A percentile compares a stretch with the other conserved stretches of the same genome.
Conservation (phyloP, 1,284 basidiomycete genomes). For the Boletus albobrunnescens region DNA sequence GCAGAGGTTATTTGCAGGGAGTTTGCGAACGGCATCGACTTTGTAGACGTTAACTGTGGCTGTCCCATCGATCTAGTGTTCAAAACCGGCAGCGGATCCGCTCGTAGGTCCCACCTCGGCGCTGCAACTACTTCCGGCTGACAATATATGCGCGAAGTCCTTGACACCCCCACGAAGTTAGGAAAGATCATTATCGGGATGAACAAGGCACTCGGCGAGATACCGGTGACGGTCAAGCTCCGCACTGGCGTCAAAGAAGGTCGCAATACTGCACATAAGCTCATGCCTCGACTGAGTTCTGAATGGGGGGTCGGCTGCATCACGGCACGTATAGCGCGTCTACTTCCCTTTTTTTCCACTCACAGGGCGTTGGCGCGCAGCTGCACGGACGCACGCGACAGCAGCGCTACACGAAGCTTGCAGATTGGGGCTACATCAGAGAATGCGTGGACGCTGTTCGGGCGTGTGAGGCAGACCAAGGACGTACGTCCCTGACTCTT, state of each 20-base stretch:
- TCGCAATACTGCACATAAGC: conserved; percentile 83
- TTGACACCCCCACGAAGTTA: conserved; percentile 80
- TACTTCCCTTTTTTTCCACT: background rate
- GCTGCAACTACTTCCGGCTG: background rate
- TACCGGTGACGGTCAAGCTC: conserved; percentile 94
- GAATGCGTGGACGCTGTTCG: conserved; percentile 84
- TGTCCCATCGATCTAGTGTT: conserved; percentile 98
- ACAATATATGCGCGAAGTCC: conserved; percentile 44
- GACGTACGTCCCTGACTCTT: conserved; percentile 44
- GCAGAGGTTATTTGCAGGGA: conserved; percentile 83
- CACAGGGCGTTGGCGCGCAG: conserved; percentile 38
- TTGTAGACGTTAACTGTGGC: conserved; percentile 94
- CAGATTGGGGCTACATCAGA: conserved; percentile 90
- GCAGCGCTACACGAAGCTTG: conserved; percentile 83
- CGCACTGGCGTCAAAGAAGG: conserved; percentile 89
- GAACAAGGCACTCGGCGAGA: conserved; percentile 86
- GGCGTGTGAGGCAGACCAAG: conserved; percentile 70
- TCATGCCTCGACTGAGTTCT: conserved; percentile 79
- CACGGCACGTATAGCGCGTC: conserved; percentile 50
- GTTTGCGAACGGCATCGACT: conserved; percentile 66
- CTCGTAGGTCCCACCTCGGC: conserved; percentile 48
- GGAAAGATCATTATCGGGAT: conserved; percentile 89
- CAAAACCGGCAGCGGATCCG: conserved; percentile 86
- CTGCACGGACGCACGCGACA: conserved; percentile 91
- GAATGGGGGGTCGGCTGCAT: conserved; percentile 82